phyloP scores from a whole-genome alignment of 2,329 filamentous ascomycete species.

The Nemania bipapillata region DNA sequence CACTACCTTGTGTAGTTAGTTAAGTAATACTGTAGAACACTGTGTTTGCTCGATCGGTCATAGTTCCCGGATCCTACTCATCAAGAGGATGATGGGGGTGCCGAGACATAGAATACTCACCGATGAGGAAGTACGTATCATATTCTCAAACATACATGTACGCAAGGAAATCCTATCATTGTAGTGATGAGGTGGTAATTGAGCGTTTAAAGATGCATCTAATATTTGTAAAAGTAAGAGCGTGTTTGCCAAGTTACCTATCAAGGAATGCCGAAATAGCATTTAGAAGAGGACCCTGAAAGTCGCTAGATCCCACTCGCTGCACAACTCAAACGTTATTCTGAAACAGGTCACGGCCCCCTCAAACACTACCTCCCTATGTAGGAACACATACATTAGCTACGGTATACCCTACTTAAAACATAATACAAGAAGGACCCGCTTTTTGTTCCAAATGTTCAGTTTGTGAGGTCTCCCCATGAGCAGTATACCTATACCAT shows the following conservation, averaged over 20 bases:
- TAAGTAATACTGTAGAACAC: background rate
- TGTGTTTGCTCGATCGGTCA: background rate
- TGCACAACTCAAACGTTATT: constrained; percentile 22
- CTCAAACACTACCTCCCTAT: background rate
- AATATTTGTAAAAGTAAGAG: background rate
- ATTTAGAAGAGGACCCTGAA: constrained; percentile 9
- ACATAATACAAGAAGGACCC: background rate
- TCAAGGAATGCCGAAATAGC: background rate
- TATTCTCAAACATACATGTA: background rate
- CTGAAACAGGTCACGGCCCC: constrained; percentile 22
- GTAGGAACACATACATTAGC: no score
- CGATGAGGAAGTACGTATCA: background rate
- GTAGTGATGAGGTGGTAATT: background rate
- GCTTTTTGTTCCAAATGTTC: background rate
- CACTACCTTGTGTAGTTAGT: background rate
- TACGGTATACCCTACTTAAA: constrained; percentile 1
- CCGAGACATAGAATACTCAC: background rate
- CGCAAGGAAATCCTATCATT: background rate
- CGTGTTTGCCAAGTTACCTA: background rate
- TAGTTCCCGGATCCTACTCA: background rate
- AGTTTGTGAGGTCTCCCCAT: background rate
- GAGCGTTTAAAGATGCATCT: background rate
- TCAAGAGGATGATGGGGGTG: background rate
- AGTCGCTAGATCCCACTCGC: constrained; percentile 19
- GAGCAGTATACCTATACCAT: no score